These are phyloP conservation scores for Solanum tarapatanum DNA, from an alignment of 257 asterid species.

Conservation along the genomic window DNA sequence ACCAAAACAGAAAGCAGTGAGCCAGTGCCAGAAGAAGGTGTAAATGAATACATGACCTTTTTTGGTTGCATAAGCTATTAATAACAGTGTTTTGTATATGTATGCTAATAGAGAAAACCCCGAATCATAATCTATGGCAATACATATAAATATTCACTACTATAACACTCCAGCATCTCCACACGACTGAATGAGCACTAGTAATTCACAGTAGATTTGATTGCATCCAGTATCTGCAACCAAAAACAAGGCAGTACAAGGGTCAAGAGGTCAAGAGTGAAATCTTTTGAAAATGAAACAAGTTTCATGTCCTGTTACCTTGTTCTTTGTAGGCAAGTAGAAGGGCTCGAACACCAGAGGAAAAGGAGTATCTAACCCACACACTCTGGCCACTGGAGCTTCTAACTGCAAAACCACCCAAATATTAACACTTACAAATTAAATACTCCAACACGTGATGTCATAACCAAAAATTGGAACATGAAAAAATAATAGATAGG, in stretches of 20 bases:
- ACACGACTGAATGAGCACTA: slow-evolving; percentile 6
- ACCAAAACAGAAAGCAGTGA: background rate
- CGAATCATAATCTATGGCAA: background rate
- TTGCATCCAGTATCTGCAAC: slow-evolving; percentile 80
- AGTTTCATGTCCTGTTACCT: slow-evolving; percentile 29
- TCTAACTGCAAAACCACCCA: slow-evolving; percentile 46
- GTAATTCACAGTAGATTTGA: slow-evolving; percentile 64
- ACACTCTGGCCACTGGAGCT: slow-evolving; percentile 90
- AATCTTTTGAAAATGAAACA: background rate
- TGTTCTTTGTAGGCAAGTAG: slow-evolving; percentile 84
- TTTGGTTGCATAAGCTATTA: background rate
- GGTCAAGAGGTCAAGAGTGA: background rate
- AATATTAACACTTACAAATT: background rate
- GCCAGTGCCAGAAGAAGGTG: background rate
- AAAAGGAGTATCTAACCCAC: slow-evolving; percentile 91
- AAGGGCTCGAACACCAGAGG: slow-evolving; percentile 94
- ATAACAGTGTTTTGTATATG: background rate
- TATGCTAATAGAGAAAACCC: background rate
- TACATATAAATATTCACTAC: background rate
- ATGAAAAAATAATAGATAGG: background rate
- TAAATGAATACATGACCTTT: background rate
- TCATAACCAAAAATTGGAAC: background rate
- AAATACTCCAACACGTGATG: background rate
- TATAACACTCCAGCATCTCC: background rate
- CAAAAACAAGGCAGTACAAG: background rate